Evolutionary conservation across 2,329 filamentous ascomycete genomes (phyloP).

Genomic region (Gaeumannomyces tritici): DNA sequence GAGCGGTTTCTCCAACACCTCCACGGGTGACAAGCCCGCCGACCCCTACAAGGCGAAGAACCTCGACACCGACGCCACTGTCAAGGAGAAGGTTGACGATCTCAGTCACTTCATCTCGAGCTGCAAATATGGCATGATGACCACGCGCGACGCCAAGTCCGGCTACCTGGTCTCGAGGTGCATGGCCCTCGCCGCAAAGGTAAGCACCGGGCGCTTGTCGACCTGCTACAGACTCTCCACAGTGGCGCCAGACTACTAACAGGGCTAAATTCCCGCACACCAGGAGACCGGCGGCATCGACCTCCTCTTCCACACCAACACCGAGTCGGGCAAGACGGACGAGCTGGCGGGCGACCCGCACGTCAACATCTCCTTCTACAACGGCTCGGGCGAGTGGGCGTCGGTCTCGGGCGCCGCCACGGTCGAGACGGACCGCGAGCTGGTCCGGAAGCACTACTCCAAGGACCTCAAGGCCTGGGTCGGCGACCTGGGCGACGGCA

Average conservation of each 20-base stretch:
- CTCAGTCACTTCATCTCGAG: conserved; percentile 60
- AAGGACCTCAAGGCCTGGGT: conserved; percentile 72
- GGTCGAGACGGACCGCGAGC: conserved; percentile 58
- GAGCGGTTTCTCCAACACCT: conserved; percentile 4
- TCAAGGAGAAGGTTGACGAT: conserved; percentile 69
- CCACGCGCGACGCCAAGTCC: conserved; percentile 57
- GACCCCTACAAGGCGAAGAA: conserved; percentile 44
- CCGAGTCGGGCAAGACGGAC: conserved; percentile 78
- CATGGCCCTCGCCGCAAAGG: conserved; percentile 77
- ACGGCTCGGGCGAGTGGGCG: conserved; percentile 71
- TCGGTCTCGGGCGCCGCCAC: conserved; percentile 67
- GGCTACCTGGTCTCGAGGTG: conserved; percentile 68
- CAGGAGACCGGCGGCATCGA: conserved; percentile 73
- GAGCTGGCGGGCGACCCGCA: conserved; percentile 64
- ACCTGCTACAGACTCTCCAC: background rate
- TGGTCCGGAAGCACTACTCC: conserved; percentile 68
- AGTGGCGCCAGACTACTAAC: background rate
- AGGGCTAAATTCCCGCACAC: background rate
- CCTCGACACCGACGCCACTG: conserved; percentile 51
- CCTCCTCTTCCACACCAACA: conserved; percentile 86
- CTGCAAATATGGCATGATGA: conserved; percentile 84
- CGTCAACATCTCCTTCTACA: conserved; percentile 76
- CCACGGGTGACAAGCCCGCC: conserved; percentile 5
- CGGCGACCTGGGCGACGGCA: conserved; percentile 74
- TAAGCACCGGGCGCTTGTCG: conserved; percentile 24